Evolutionary conservation across 2,329 filamentous ascomycete species (phyloP), one percentile per base, ranked within the genome.

Genomic region (Pestalotiopsis sp.): DNA sequence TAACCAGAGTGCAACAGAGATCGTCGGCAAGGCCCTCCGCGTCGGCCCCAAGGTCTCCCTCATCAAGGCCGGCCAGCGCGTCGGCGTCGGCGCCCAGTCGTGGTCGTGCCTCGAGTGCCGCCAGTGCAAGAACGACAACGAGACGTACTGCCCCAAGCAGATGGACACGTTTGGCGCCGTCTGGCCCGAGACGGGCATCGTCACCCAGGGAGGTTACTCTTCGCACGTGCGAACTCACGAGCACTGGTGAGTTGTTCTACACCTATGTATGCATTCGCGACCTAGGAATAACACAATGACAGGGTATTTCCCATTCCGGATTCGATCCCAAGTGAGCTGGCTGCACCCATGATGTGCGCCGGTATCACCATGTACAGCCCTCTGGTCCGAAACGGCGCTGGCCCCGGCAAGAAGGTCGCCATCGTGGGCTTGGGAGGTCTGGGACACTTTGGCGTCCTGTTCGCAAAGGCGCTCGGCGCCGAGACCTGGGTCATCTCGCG

Each of bases 161-260:
- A 79, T 87, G 23, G 83, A 86, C 66, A 92, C 90, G 0, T 92
- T 91, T 73, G 87, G 87, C 70, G 81, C 82, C 52, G 84, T 81
- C 41, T 87, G 85, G 78, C 83, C 85, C n/a, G 83, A 86, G 41
- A 86, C 84, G 23, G 92, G 91, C 67, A 90, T 91, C 61, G 82
- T 91, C 65, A 84, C 88, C 4, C 83, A 90, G 79, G 86, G 89
- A 60, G 89, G 88, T 11, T 90, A 89, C 74, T 85, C 87, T 1
- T 87, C 85, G 69, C 87, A 93, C 77, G 86, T 93, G 23, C 87
- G 92, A 72, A 89, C 90, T 1, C 92, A 95, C 80, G 91, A 95
- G 81, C 92, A 94, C 83, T 95, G 85, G 85, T 86, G 62, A 20
- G 77, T 78, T 55, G 76, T 80, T 36, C 55, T 13, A 58, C 4